These are phyloP conservation scores for Saccharomycopsis lassenensis DNA, from an alignment of 805 yeast genomes.

Conservation along the genomic window DNA sequence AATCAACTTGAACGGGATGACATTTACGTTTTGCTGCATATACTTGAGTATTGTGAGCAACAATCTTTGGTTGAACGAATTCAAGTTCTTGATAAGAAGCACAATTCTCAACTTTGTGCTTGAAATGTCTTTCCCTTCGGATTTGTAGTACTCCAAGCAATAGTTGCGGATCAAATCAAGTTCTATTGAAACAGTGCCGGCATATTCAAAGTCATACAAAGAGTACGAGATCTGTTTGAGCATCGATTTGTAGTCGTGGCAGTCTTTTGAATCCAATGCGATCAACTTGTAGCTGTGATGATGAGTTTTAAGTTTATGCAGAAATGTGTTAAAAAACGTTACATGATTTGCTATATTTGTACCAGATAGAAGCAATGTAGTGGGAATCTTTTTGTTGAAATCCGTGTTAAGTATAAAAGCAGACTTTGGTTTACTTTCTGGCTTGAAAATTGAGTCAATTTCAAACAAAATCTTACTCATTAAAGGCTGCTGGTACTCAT, in stretches of 20 bases:
- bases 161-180: constrained; percentile 7
- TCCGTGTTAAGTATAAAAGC: not conserved
- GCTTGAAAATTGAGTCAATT: not conserved
- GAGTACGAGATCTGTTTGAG: constrained; percentile 5
- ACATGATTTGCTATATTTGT: constrained; percentile 14
- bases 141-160: not conserved
- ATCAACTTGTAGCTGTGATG: constrained; percentile 8
- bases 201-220: constrained; percentile 3
- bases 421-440: not conserved
- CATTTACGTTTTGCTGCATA: constrained; percentile 4
- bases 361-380: constrained; percentile 12
- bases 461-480: constrained; percentile 2
- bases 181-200: not conserved
- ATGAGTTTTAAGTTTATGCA: not conserved
- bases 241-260: constrained; percentile 7
- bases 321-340: constrained; percentile 4
- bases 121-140: not conserved
- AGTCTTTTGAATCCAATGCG: constrained; percentile 12
- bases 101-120: constrained; percentile 11
- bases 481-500: constrained; percentile 6
- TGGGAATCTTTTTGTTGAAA: constrained; percentile 4
- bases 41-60: constrained; percentile 4
- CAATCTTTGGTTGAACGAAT: constrained; percentile 10
- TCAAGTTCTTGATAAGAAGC: constrained; percentile 11
- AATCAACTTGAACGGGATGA: constrained; percentile 10